Evolutionary conservation across 805 yeast genomes (phyloP), one percentile per base, ranked within the genome.

Genomic region (Saturnispora saitoi): DNA sequence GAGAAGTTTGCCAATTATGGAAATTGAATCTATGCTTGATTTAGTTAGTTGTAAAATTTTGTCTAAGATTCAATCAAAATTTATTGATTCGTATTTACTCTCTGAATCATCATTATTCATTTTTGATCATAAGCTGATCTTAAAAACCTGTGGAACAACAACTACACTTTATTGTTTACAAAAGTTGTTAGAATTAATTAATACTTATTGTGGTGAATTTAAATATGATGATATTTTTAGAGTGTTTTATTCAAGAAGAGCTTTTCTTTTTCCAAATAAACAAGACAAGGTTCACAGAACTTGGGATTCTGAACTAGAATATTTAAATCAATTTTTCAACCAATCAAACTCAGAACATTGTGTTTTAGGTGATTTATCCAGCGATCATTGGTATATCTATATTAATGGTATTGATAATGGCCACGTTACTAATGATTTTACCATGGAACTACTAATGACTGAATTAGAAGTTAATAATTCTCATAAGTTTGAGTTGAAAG

Each of bases 101-200:
- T 81, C 91, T 49, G 99, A 91, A 67, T 84, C 95, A 42, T 86
- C 96, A 15, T 69, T 93, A 60, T 90, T 91, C 67, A 95, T 93
- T 26, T 91, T 82, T 62, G 81, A 86, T 17, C 90, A 89, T 67
- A 88, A 86, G 64, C 58, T 93, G 53, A 80, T 91, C 44, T 73
- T 91, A 61, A 91, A 91, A 66, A 91, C 99, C 4, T 91, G 99
- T 64, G 99, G 99, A 7, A 90, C 97, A 4, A 91, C 98, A 1
- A 88, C 96, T 1, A 83, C 96, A 1, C 72, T 91, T 49, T 76
- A 80, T 22, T 91, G 96, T 55, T 66, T 91, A 26, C 79, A 78
- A 26, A 73, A 77, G 45, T 66, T 91, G 45, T 77, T 86, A 52
- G 76, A 77, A 42, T 59, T 76, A 31, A 75, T 80, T 3, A 56